Evolutionary conservation across 2,329 filamentous ascomycete species (phyloP).

Genomic region (Sporothrix phasma): DNA sequence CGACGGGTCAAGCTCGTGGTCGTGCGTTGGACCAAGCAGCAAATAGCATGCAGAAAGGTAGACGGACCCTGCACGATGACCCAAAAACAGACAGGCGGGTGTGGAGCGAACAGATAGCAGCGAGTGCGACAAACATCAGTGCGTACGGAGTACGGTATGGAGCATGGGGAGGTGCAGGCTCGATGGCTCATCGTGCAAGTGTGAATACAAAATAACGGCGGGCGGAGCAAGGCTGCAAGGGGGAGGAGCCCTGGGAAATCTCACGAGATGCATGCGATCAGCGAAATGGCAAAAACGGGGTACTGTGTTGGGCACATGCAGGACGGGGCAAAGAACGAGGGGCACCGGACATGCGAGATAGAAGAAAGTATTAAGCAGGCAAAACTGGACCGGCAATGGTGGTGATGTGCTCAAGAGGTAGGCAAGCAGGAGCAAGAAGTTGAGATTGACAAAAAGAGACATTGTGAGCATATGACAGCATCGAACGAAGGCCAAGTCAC

Average conservation of each 20-base stretch:
- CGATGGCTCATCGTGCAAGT: not conserved
- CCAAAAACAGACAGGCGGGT: not conserved
- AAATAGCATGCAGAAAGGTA: not conserved
- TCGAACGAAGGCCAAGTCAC: not conserved
- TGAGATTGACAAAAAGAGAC: not conserved
- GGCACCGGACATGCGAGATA: not conserved
- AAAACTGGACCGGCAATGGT: not conserved
- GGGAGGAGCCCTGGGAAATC: not conserved
- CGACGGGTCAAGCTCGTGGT: conserved; percentile 1
- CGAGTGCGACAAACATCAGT: not conserved
- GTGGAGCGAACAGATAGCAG: not conserved
- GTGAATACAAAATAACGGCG: not conserved
- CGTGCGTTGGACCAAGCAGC: not conserved
- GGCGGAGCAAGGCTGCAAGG: conserved; percentile 5
- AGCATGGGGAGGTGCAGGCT: not conserved
- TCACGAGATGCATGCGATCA: conserved; percentile 1
- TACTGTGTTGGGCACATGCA: not conserved
- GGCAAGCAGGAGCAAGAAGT: not conserved
- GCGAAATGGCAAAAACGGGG: not conserved
- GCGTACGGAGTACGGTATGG: not conserved
- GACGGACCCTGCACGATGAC: not conserved
- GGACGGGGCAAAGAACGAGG: not conserved
- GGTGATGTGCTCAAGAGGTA: not conserved
- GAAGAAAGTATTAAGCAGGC: not conserved
- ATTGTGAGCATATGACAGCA: not conserved